Evolutionary conservation across 805 yeast genomes (phyloP), one percentile per base, ranked within the genome.

Genomic region (Lachancea quebecensis): DNA sequence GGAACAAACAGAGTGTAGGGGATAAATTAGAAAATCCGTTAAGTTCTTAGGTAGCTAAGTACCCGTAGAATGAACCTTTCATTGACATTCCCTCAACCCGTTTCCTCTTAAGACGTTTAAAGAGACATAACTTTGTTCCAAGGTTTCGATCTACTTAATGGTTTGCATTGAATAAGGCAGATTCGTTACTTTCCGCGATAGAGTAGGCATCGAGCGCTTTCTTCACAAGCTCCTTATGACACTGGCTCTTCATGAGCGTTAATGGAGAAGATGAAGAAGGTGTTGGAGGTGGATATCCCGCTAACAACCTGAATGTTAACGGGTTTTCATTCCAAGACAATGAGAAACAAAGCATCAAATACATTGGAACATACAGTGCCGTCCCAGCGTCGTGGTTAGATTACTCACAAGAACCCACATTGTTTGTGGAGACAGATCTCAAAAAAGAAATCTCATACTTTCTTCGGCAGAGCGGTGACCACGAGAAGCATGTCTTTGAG

Each of bases 1-100:
- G 72, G 52, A 72, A 77, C 50, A 73, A 74, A 38, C 44, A 33
- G 36, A 16, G 38, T 14, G 32, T 31, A 7, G 38, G 30, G n/a
- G 18, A 34, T 4, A 40, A 29, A 33, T 29, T 25, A n/a, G 31
- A 14, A 14, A 12, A 11, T 16, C 17, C 18, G 21, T 16, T 34
- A 15, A 34, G 18, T 17, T 15, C 37, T 14, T 34, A 15, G 16
- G 4, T 12, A 14, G 12, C 33, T 14, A 30, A 5, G 33, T 30
- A 7, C 25, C 25, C 25, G 25, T 21, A 21, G 7, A 4, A 21
- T 21, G 25, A 7, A 7, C 25, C 7, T 21, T 21, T 21, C 25
- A 21, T 21, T 21, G 7, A 7, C 7, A 21, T 21, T 4, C 7
- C 25, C 25, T 21, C 7, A 21, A 7, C 25, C 25, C 6, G 7